These are phyloP conservation scores for Blastocystis hominis DNA, from an alignment of 352 stramenopile genomes.

Conservation along the genomic window DNA sequence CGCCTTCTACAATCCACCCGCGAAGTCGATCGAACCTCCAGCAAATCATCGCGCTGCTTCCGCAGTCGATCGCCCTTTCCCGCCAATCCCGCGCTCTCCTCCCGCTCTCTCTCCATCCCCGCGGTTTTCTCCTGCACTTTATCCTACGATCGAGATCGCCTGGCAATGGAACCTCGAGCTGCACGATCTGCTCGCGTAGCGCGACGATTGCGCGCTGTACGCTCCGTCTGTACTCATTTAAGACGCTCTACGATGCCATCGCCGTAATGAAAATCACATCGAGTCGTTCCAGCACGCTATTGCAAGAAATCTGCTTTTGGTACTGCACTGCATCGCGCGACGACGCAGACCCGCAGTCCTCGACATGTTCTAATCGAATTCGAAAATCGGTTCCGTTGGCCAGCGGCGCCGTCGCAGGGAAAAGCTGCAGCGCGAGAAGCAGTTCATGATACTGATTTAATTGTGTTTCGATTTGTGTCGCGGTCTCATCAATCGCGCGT, in stretches of 20 bases:
- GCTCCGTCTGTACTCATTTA: background rate
- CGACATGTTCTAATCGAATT: conserved; percentile 14
- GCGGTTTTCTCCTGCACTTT: conserved; percentile 33
- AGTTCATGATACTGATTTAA: background rate
- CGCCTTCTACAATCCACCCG: background rate
- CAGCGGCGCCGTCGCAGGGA: background rate
- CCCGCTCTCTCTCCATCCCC: background rate
- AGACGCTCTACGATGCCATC: background rate
- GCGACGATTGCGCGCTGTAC: background rate
- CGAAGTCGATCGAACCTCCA: background rate
- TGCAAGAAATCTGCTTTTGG: background rate
- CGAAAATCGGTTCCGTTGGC: conserved; percentile 6
- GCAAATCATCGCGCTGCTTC: background rate
- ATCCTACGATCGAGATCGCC: background rate
- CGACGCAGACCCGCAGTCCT: conserved; percentile 5
- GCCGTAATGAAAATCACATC: background rate
- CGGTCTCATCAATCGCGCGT: background rate
- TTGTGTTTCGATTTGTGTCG: background rate
- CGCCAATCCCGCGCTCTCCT: background rate
- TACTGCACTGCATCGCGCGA: conserved; percentile 25
- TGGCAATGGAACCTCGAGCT: background rate
- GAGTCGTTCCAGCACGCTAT: background rate
- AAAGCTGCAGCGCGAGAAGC: background rate
- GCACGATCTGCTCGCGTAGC: conserved; percentile 5
- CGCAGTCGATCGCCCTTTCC: background rate